Percentiles rank a stretch among this genome's conserved stretches.
Evolutionary conservation across 805 yeast species (phyloP).

Genomic region (Metschnikowia reukaufii): DNA sequence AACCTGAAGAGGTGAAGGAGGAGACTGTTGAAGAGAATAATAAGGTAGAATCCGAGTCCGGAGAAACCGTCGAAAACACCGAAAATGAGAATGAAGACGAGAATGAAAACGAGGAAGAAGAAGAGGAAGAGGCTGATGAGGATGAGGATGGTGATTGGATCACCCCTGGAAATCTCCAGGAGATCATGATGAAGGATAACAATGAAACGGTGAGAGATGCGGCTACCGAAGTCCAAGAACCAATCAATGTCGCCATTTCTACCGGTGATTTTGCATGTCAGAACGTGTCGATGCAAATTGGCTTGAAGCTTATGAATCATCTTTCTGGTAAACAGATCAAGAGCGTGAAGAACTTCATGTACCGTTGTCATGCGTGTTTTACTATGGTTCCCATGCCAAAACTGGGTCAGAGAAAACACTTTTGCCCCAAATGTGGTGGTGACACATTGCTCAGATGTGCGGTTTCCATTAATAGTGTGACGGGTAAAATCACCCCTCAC

Average conservation of each 20-base stretch:
- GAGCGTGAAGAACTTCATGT: slow-evolving; percentile 86
- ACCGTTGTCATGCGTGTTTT: slow-evolving; percentile 97
- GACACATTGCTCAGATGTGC: slow-evolving; percentile 87
- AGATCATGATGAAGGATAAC: slow-evolving; percentile 65
- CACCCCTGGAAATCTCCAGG: slow-evolving; percentile 78
- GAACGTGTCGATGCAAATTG: slow-evolving; percentile 89
- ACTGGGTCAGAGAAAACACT: slow-evolving; percentile 74
- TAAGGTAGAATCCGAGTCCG: not conserved
- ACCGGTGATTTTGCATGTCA: slow-evolving; percentile 98
- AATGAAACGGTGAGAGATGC: slow-evolving; percentile 52
- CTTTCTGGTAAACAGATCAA: slow-evolving; percentile 82
- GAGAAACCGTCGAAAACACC: not conserved
- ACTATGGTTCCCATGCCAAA: slow-evolving; percentile 74
- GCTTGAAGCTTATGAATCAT: slow-evolving; percentile 80
- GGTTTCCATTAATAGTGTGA: slow-evolving; percentile 72
- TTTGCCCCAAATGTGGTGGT: slow-evolving; percentile 96
- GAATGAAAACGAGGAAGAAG: not conserved
- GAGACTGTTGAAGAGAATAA: not conserved
- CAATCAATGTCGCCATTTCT: slow-evolving; percentile 75
- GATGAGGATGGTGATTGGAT: slow-evolving; percentile 92
- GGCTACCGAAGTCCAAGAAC: slow-evolving; percentile 22
- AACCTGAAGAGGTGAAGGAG: not conserved
- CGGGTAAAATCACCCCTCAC: slow-evolving; percentile 86
- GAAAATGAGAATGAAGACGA: too few relatives aligned
- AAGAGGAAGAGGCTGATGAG: slow-evolving; percentile 65